A percentile compares a stretch with the other conserved stretches of the same genome.
phyloP scores from a whole-genome alignment of 1,284 basidiomycete species.

The Leccinum olivaceoglutinosum region DNA sequence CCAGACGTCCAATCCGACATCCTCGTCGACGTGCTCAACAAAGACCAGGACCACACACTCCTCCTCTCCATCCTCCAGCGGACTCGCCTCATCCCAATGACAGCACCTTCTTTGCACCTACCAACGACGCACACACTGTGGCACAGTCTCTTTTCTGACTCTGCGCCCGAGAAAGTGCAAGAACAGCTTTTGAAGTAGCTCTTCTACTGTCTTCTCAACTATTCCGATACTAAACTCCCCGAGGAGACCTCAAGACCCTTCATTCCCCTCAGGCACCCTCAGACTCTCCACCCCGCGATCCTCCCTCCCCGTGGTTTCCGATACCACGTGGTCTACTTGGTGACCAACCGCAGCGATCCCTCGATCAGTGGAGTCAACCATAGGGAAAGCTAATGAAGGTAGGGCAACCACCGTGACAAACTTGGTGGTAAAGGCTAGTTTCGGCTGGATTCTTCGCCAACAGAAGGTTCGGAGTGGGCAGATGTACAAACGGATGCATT shows the following conservation, averaged over 20 bases:
- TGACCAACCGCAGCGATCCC: constrained; percentile 83
- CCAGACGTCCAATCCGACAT: constrained; percentile 32
- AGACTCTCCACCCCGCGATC: constrained; percentile 54
- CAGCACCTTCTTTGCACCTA: constrained; percentile 91
- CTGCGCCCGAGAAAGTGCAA: constrained; percentile 75
- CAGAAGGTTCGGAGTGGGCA: constrained; percentile 52
- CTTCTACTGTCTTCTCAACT: constrained; percentile 93
- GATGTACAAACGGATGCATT: constrained; percentile 73
- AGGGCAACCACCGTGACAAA: constrained; percentile 82
- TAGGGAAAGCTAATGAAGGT: constrained; percentile 87
- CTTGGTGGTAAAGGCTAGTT: constrained; percentile 75
- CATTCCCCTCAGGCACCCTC: constrained; percentile 60
- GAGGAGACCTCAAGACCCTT: constrained; percentile 48
- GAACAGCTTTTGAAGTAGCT: constrained; percentile 75
- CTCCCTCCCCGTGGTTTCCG: constrained; percentile 82
- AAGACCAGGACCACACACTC: constrained; percentile 75
- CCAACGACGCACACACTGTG: constrained; percentile 77
- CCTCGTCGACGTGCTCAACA: constrained; percentile 74
- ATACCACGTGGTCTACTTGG: constrained; percentile 78
- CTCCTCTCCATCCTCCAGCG: constrained; percentile 81
- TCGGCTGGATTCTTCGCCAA: constrained; percentile 66
- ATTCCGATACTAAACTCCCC: constrained; percentile 51
- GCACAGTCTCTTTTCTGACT: constrained; percentile 39
- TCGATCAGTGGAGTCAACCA: constrained; percentile 51
- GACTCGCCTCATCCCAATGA: constrained; percentile 82